phyloP scores from a whole-genome alignment of 73 alveolate species.

The Strombidium stylifer region DNA sequence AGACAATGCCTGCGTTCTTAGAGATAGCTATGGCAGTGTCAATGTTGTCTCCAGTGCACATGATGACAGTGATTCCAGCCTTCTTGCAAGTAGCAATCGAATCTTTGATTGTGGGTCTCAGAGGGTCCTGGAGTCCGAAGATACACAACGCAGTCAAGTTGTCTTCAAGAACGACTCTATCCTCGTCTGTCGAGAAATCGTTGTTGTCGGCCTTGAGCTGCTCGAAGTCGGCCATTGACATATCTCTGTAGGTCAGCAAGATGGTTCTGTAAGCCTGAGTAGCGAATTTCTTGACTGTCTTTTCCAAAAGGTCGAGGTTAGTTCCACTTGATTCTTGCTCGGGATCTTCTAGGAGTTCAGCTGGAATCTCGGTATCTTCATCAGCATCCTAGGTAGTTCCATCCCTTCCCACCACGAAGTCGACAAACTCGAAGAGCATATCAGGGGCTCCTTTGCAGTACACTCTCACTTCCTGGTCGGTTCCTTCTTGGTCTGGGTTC shows the following conservation, averaged over 20 bases:
- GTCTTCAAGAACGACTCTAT: constrained; percentile 54
- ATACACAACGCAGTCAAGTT: constrained; percentile 58
- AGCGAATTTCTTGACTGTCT: constrained; percentile 64
- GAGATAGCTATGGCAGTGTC: constrained; percentile 95
- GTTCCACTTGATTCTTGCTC: neutral
- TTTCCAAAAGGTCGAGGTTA: constrained; percentile 32
- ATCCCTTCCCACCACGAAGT: neutral
- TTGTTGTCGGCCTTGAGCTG: constrained; percentile 17
- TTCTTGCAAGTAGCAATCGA: constrained; percentile 78
- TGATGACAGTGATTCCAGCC: constrained; percentile 89
- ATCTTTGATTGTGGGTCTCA: constrained; percentile 83
- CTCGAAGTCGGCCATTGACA: constrained; percentile 62
- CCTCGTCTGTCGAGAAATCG: constrained; percentile 52
- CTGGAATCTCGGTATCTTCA: too few species aligned
- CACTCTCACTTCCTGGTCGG: constrained; percentile 13
- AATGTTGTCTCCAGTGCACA: constrained; percentile 95
- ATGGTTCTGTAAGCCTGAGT: constrained; percentile 80
- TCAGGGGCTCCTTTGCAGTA: constrained; percentile 96
- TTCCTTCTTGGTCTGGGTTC: constrained; percentile 5
- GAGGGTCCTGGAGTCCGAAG: constrained; percentile 89
- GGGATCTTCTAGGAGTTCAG: neutral
- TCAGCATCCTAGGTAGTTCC: neutral
- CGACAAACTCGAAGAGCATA: constrained; percentile 37
- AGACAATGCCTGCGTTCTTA: constrained; percentile 81
- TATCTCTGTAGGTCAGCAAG: constrained; percentile 71